Percentiles rank a stretch among this genome's conserved stretches.
phyloP scores from a whole-genome alignment of 2,329 filamentous ascomycete genomes.

The Trichoderma asperellum region DNA sequence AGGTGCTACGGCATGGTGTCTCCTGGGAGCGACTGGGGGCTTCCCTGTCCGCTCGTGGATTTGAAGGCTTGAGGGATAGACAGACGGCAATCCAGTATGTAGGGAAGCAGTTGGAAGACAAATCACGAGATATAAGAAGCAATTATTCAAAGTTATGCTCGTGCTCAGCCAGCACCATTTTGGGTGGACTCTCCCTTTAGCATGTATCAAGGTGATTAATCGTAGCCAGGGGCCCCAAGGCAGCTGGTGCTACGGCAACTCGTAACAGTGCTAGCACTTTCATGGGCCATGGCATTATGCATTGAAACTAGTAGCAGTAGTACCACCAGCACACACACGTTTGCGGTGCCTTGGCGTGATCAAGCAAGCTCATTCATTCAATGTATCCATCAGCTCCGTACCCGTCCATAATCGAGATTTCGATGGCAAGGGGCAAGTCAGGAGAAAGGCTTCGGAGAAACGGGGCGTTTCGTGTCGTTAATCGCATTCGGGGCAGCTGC shows the following conservation, averaged over 20 bases:
- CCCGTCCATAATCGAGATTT: constrained; percentile 23
- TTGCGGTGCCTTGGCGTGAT: not conserved
- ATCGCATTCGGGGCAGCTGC: constrained; percentile 26
- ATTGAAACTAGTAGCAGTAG: not conserved
- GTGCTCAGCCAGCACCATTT: not conserved
- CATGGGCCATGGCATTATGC: not conserved
- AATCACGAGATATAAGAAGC: not conserved
- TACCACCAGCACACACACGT: not conserved
- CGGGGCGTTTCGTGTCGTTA: constrained; percentile 25
- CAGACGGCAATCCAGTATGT: not conserved
- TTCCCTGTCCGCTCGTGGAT: not conserved
- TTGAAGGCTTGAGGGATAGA: constrained; percentile 3
- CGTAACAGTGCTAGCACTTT: not conserved
- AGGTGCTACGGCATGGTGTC: constrained; percentile 3
- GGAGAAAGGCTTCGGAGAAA: constrained; percentile 24
- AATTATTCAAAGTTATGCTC: constrained; percentile 12
- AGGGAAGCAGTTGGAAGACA: not conserved
- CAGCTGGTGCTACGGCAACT: not conserved
- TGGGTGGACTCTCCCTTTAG: constrained; percentile 3
- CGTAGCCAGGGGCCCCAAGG: not conserved
- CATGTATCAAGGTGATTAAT: constrained; percentile 20
- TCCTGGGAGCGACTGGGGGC: not conserved
- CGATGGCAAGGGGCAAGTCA: constrained; percentile 15
- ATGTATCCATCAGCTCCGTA: not conserved
- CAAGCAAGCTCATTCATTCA: not conserved